A percentile compares a stretch with the other conserved stretches of the same genome.
These are phyloP conservation scores for Ligustrum vulgare DNA, from an alignment of 257 asterid species.

Conservation along the genomic window DNA sequence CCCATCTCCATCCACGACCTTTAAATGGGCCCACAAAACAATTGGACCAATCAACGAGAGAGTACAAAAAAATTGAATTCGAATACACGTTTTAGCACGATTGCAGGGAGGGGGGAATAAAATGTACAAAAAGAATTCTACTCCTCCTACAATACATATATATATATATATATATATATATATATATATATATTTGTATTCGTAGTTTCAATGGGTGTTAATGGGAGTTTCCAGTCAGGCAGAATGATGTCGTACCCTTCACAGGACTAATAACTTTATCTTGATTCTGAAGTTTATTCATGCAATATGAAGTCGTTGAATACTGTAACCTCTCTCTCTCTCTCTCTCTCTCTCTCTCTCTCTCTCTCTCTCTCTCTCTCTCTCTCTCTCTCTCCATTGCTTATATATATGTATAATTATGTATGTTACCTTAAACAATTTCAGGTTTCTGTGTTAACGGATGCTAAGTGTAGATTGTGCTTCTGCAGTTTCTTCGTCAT, in stretches of 20 bases:
- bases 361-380: conserved; percentile 5
- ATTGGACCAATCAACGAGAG: conserved; percentile 25
- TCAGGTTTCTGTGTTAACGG: conserved; percentile 49
- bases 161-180: neutral
- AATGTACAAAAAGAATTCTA: neutral
- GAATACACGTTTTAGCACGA: conserved; percentile 25
- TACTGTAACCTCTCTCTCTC: conserved; percentile 32
- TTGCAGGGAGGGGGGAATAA: neutral
- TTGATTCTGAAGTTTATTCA: conserved; percentile 15
- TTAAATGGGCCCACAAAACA: conserved; percentile 10
- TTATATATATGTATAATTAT: neutral
- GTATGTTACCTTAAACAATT: neutral
- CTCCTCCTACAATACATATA: neutral
- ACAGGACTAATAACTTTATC: neutral
- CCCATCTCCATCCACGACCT: conserved; percentile 30
- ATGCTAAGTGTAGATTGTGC: conserved; percentile 50
- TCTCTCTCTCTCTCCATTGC: neutral
- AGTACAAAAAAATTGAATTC: neutral
- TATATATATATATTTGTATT: neutral
- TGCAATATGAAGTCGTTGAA: conserved; percentile 38
- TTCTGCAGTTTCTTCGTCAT: conserved; percentile 44
- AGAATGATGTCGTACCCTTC: too few species aligned
- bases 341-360: neutral
- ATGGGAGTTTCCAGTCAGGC: neutral
- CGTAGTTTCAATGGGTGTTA: too few species aligned